Conservation (phyloP, 371 early-diverging fungal species). For the Mortierella polycephala region DNA sequence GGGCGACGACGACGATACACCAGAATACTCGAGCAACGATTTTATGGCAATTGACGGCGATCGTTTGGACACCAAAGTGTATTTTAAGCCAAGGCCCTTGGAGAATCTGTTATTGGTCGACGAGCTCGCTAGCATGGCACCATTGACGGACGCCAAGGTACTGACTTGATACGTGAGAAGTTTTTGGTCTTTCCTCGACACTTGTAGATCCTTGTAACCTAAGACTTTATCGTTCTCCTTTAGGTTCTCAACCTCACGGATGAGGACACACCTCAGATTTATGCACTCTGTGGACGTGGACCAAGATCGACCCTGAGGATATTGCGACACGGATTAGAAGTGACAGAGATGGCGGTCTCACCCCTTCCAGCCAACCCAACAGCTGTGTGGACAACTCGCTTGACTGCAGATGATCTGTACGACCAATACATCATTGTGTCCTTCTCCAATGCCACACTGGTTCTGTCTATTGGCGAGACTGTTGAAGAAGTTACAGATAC, state of each 20-base stretch:
- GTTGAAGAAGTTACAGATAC: slow-evolving; percentile 95
- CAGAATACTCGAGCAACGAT: slow-evolving; percentile 79
- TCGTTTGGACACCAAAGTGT: slow-evolving; percentile 65
- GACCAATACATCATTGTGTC: slow-evolving; percentile 94
- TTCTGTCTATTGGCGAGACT: slow-evolving; percentile 93
- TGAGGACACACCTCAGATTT: slow-evolving; percentile 95
- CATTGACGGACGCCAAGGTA: slow-evolving; percentile 77
- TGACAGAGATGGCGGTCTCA: slow-evolving; percentile 89
- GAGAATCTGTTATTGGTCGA: slow-evolving; percentile 89
- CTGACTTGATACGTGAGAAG: too few species aligned
- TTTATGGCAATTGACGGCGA: slow-evolving; percentile 69
- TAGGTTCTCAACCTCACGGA: slow-evolving; percentile 86
- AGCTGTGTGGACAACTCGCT: slow-evolving; percentile 94
- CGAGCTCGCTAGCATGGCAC: slow-evolving; percentile 87
- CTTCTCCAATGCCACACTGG: slow-evolving; percentile 93
- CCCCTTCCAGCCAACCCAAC: slow-evolving; percentile 95
- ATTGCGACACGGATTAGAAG: slow-evolving; percentile 92
- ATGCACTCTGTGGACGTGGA: slow-evolving; percentile 89
- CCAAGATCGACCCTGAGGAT: slow-evolving; percentile 86
- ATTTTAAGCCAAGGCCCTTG: slow-evolving; percentile 85
- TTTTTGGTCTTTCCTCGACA: too few species aligned
- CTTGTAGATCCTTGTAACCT: background rate
- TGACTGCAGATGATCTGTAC: slow-evolving; percentile 62
- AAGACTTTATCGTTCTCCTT: slow-evolving; percentile 16
- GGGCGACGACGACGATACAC: slow-evolving; percentile 89